Conservation (phyloP, 2,329 filamentous ascomycete species). For the Colletotrichum theobromicola region DNA sequence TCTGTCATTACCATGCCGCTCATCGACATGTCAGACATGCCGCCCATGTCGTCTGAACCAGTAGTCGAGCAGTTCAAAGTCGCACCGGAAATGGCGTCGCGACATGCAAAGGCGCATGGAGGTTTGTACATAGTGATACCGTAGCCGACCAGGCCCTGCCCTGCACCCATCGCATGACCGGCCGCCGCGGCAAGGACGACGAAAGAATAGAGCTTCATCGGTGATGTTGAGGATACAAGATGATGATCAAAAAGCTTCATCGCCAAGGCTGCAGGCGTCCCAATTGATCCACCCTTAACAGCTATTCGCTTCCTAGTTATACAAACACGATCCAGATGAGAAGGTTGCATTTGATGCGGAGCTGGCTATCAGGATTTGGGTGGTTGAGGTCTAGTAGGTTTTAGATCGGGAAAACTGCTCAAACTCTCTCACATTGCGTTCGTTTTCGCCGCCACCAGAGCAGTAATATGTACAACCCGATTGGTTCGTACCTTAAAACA, state of each 20-base stretch:
- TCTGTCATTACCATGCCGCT: constrained; percentile 20
- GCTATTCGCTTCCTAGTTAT: background rate
- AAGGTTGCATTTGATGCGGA: background rate
- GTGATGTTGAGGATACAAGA: background rate
- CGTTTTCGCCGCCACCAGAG: background rate
- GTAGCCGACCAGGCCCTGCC: background rate
- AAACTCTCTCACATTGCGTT: background rate
- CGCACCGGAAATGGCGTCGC: constrained; percentile 29
- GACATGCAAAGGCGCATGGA: constrained; percentile 39
- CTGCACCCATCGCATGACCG: background rate
- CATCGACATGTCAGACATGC: background rate
- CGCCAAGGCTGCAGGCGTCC: background rate
- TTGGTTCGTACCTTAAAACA: background rate
- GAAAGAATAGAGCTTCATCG: background rate
- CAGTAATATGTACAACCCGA: background rate
- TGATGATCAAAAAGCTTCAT: background rate
- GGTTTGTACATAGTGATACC: constrained; percentile 33
- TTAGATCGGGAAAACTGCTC: background rate
- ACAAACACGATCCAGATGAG: background rate
- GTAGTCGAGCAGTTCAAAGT: background rate
- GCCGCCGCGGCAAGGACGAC: background rate
- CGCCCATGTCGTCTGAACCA: background rate
- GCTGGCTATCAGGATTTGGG: background rate
- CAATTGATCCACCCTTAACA: no score
- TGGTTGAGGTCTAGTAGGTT: background rate